Conservation (phyloP, 2,329 filamentous ascomycete species). For the Talaromyces sp. region DNA sequence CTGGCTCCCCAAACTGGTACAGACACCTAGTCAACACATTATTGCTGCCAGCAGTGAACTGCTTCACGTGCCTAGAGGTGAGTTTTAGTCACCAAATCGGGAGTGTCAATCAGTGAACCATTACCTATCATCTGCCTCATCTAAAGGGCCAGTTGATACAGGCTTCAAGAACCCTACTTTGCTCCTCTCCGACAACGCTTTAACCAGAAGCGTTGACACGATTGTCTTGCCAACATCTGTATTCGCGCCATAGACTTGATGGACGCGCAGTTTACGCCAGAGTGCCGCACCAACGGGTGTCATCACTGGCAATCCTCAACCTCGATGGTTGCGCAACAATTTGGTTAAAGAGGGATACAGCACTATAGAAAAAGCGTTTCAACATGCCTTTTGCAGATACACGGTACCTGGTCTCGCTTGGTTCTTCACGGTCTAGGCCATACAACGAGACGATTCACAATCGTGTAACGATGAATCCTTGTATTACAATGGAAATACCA, state of each 20-base stretch:
- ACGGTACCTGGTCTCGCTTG: not conserved
- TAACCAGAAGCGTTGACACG: constrained; percentile 69
- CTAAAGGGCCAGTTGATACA: constrained; percentile 69
- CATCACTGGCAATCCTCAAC: constrained; percentile 30
- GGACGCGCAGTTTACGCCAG: constrained; percentile 66
- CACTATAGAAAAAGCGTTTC: not conserved
- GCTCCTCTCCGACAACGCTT: constrained; percentile 48
- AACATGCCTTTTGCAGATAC: not conserved
- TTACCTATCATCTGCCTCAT: constrained; percentile 70
- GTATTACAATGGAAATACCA: not conserved
- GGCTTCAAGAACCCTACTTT: constrained; percentile 70
- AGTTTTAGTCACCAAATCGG: not conserved
- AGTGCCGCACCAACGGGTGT: constrained; percentile 59
- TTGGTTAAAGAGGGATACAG: not conserved
- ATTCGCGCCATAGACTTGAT: constrained; percentile 80
- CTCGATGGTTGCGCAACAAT: not conserved
- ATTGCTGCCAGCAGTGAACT: constrained; percentile 51
- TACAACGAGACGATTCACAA: not conserved
- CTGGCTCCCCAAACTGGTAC: constrained; percentile 69
- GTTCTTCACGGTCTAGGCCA: not conserved
- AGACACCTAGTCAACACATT: constrained; percentile 59
- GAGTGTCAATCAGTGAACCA: constrained; percentile 58
- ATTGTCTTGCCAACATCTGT: constrained; percentile 85
- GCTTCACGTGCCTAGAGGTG: constrained; percentile 59
- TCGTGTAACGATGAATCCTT: not conserved